Conservation (phyloP, 2,329 filamentous ascomycete genomes). For the Aspergillus japonicus region DNA sequence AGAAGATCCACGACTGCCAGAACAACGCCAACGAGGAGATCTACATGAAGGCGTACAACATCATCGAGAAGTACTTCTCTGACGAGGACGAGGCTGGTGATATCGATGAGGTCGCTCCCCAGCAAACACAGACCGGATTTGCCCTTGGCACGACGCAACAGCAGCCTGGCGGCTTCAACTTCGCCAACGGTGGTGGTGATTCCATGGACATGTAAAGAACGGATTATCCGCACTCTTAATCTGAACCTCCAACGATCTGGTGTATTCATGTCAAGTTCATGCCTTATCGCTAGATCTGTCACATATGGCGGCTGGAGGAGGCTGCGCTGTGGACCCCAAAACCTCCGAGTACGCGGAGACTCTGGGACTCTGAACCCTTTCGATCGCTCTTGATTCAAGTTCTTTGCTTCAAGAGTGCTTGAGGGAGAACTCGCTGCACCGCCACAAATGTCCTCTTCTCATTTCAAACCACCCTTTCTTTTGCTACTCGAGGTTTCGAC, state of each 20-base stretch:
- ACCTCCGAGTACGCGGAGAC: conserved; percentile 13
- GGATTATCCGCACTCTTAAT: conserved; percentile 16
- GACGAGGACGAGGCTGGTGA: conserved; percentile 88
- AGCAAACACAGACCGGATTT: conserved; percentile 73
- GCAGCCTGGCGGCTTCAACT: conserved; percentile 82
- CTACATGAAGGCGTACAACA: conserved; percentile 99
- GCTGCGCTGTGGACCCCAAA: conserved; percentile 2
- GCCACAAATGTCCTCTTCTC: not conserved
- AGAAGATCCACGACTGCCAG: conserved; percentile 99
- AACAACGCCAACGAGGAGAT: conserved; percentile 99
- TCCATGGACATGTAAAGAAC: conserved; percentile 69
- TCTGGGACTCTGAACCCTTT: conserved; percentile 4
- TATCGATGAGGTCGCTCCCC: conserved; percentile 76
- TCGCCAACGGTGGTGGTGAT: conserved; percentile 70
- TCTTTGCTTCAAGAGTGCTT: conserved; percentile 4
- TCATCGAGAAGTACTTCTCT: conserved; percentile 99
- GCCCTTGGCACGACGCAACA: conserved; percentile 64
- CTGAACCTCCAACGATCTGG: conserved; percentile 12
- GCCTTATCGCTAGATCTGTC: conserved; percentile 16
- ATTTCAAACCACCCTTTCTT: conserved; percentile 13
- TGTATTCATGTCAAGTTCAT: conserved; percentile 15
- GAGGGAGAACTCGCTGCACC: not conserved
- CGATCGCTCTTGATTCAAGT: conserved; percentile 4
- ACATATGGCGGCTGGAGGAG: conserved; percentile 6
- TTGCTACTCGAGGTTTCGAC: conserved; percentile 14